These are phyloP conservation scores for Diaporthe destruens DNA, from an alignment of 2,329 filamentous ascomycete genomes.

Conservation along the genomic window DNA sequence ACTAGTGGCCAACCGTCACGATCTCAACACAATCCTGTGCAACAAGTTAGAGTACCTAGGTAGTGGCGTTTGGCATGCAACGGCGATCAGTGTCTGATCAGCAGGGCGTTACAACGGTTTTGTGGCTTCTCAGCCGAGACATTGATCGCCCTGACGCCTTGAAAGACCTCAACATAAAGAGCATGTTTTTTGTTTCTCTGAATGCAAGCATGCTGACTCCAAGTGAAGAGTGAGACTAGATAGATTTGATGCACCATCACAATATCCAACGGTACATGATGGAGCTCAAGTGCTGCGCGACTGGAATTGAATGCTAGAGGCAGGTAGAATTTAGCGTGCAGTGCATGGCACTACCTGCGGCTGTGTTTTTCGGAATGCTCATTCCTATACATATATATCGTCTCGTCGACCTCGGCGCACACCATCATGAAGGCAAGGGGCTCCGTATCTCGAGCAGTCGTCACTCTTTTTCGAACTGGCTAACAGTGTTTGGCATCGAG, in stretches of 20 bases:
- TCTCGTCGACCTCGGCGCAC: too few species aligned
- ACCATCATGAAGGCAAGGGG: neutral
- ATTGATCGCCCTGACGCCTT: neutral
- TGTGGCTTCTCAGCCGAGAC: neutral
- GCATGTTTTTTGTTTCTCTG: too few species aligned
- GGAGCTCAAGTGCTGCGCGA: too few species aligned
- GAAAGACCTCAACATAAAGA: too few species aligned
- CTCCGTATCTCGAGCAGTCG: neutral
- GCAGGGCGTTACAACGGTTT: neutral
- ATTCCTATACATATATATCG: neutral
- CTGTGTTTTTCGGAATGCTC: neutral
- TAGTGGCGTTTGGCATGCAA: neutral
- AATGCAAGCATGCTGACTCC: too few species aligned
- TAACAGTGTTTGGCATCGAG: neutral
- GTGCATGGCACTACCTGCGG: neutral
- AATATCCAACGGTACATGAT: too few species aligned
- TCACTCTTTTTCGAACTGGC: too few species aligned
- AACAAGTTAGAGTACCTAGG: too few species aligned
- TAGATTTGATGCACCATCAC: too few species aligned
- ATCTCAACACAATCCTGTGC: too few species aligned
- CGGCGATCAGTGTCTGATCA: neutral
- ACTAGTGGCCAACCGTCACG: neutral
- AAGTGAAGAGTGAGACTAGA: too few species aligned
- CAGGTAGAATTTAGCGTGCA: neutral
- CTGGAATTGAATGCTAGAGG: neutral